Conservation (phyloP, 2,329 filamentous ascomycete genomes). For the Colletotrichum sp. region DNA sequence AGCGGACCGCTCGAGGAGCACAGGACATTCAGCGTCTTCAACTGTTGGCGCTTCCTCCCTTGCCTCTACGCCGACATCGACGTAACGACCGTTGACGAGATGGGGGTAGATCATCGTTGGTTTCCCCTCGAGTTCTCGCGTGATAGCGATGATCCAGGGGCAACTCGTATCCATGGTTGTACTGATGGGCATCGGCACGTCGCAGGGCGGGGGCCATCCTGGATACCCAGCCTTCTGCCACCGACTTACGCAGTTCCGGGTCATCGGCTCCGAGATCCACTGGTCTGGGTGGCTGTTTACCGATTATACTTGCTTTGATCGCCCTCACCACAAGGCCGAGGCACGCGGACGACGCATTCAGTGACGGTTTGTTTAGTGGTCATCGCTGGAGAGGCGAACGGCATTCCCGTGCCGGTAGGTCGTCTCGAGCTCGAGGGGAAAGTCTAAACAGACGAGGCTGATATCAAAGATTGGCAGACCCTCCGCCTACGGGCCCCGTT, state of each 20-base stretch:
- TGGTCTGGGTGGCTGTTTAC: constrained; percentile 42
- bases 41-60: constrained; percentile 22
- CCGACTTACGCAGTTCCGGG: constrained; percentile 28
- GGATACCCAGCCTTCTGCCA: constrained; percentile 44
- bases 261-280: constrained; percentile 23
- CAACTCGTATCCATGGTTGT: constrained; percentile 30
- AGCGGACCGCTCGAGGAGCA: background rate
- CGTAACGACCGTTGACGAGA: constrained; percentile 12
- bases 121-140: constrained; percentile 34
- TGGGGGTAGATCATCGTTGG: constrained; percentile 23
- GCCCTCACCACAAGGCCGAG: constrained; percentile 25
- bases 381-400: background rate
- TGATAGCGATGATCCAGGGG: background rate
- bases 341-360: constrained; percentile 1
- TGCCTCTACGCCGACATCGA: background rate
- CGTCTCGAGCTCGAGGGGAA: background rate
- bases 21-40: constrained; percentile 14
- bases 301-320: constrained; percentile 45
- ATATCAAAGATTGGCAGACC: constrained; percentile 23
- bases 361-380: constrained; percentile 10
- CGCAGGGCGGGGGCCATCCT: constrained; percentile 35
- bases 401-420: background rate
- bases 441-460: background rate
- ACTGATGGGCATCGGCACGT: constrained; percentile 25
- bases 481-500: constrained; percentile 28